phyloP scores from a whole-genome alignment of 768 basidiomycete species.

The Clitopilus passeckerianus region DNA sequence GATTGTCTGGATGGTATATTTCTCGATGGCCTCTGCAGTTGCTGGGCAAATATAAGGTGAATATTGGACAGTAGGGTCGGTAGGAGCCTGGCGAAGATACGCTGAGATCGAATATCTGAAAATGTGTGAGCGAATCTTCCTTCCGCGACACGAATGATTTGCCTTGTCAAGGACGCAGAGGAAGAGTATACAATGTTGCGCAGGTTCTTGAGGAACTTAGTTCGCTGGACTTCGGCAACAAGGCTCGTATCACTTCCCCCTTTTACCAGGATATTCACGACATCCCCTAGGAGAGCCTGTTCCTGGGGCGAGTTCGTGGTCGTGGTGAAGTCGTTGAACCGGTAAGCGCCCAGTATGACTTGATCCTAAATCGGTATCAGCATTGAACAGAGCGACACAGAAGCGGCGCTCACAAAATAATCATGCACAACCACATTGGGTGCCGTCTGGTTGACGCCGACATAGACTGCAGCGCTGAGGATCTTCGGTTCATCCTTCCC shows the following conservation, averaged over 20 bases:
- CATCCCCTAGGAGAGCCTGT: slow-evolving; percentile 33
- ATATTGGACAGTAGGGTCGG: slow-evolving; percentile 27
- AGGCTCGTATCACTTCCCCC: slow-evolving; percentile 44
- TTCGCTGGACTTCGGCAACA: slow-evolving; percentile 55
- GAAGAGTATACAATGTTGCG: slow-evolving; percentile 59
- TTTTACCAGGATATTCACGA: slow-evolving; percentile 35
- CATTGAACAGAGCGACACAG: background rate
- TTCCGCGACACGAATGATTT: slow-evolving; percentile 3
- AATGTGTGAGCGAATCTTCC: background rate
- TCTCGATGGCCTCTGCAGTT: slow-evolving; percentile 35
- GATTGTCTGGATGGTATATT: slow-evolving; percentile 40
- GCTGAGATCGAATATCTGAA: slow-evolving; percentile 39
- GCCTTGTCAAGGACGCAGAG: slow-evolving; percentile 44
- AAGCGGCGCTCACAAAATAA: slow-evolving; percentile 36
- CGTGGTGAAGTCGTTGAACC: slow-evolving; percentile 34
- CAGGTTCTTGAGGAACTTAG: slow-evolving; percentile 59
- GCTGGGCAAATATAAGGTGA: slow-evolving; percentile 30
- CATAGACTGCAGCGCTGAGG: slow-evolving; percentile 50
- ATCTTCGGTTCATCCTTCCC: slow-evolving; percentile 41
- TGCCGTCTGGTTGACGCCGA: slow-evolving; percentile 40
- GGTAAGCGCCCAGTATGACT: slow-evolving; percentile 47
- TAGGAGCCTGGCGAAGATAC: slow-evolving; percentile 43
- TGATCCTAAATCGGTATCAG: slow-evolving; percentile 34
- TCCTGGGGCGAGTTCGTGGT: slow-evolving; percentile 38
- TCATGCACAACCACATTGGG: slow-evolving; percentile 48